These are phyloP conservation scores for Tricladium varicosporioides DNA, from an alignment of 2,329 filamentous ascomycete species.

Conservation along the genomic window DNA sequence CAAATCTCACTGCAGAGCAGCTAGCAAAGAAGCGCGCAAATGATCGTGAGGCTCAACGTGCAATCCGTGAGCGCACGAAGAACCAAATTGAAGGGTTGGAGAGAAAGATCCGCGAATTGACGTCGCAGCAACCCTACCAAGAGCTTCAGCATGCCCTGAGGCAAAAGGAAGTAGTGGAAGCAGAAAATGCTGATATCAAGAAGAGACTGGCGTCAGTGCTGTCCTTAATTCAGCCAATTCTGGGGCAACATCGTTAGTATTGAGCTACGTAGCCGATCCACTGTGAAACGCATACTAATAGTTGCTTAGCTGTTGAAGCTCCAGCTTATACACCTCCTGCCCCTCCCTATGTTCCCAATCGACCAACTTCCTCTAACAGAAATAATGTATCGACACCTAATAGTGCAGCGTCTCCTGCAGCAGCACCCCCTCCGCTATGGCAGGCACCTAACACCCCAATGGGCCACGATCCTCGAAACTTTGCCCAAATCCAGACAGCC, in stretches of 20 bases:
- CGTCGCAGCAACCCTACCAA: conserved; percentile 75
- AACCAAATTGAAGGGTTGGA: conserved; percentile 81
- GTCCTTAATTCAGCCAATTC: conserved; percentile 59
- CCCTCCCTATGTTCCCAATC: conserved; percentile 29
- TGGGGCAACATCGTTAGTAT: conserved; percentile 37
- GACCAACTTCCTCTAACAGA: conserved; percentile 31
- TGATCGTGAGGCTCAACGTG: conserved; percentile 85
- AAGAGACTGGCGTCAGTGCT: conserved; percentile 64
- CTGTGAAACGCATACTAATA: not conserved
- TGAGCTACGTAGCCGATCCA: not conserved
- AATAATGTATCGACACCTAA: conserved; percentile 39
- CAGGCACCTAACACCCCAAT: conserved; percentile 31
- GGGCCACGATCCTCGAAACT: conserved; percentile 27
- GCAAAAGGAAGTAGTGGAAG: conserved; percentile 74
- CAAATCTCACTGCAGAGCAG: conserved; percentile 84
- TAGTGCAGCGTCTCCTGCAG: conserved; percentile 39
- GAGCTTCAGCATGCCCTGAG: conserved; percentile 75
- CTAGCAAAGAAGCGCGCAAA: conserved; percentile 88
- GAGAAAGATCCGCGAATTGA: conserved; percentile 70
- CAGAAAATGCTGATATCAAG: conserved; percentile 78
- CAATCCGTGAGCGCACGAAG: conserved; percentile 83
- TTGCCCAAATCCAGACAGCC: conserved; percentile 34
- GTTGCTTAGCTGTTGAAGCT: conserved; percentile 17
- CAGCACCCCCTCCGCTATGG: conserved; percentile 28
- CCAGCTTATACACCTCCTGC: conserved; percentile 20